Base-by-base conservation (phyloP, 495 filamentous ascomycete genomes). In the Tirmania nivea region DNA sequence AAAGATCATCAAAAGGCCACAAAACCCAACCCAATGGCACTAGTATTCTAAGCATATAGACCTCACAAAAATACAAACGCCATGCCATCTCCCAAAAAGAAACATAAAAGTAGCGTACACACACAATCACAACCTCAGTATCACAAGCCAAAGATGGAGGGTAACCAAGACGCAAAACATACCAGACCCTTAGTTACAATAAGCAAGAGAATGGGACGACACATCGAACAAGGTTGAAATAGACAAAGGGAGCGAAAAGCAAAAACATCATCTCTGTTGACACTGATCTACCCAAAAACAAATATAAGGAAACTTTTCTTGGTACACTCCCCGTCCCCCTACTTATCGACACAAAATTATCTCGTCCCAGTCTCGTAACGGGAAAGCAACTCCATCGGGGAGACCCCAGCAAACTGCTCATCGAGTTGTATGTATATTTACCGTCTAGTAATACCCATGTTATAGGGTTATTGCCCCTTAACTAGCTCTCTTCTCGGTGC, bases 401-500 rank as follows among this genome's bases (percentile, higher is more conserved):
- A n/a, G 25, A 31, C 25, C 1, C 25, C 25, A 7, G 25, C 1
- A 31, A 31, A n/a, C n/a, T 31, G 25, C 25, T 7, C 3, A 31
- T 31, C 25, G 25, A 31, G 25, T 31, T 31, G 25, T n/a, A 31
- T 1, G 25, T 31, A 31, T 31, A 31, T 31, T 31, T 31, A 31
- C n/a, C n/a, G 25, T 31, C 25, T 31, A 31, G 25, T 34, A 51
- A 35, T 3, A 17, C 35, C 19, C 12, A 16, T 14, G 10, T 12
- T 37, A 21, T 11, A 20, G n/a, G 25, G 19, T 7, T 45, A 45
- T 45, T 45, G 39, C 14, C 14, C 12, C 3, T 45, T 17, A 45
- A 14, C 42, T 54, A 61, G 50, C 53, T 54, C 47, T 64, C 61
- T 49, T 64, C 63, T 42, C 58, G 49, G 51, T 61, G 56, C 19